These are phyloP conservation scores for Kazachstania bromeliacearum DNA, from an alignment of 805 yeast genomes.

Conservation along the genomic window DNA sequence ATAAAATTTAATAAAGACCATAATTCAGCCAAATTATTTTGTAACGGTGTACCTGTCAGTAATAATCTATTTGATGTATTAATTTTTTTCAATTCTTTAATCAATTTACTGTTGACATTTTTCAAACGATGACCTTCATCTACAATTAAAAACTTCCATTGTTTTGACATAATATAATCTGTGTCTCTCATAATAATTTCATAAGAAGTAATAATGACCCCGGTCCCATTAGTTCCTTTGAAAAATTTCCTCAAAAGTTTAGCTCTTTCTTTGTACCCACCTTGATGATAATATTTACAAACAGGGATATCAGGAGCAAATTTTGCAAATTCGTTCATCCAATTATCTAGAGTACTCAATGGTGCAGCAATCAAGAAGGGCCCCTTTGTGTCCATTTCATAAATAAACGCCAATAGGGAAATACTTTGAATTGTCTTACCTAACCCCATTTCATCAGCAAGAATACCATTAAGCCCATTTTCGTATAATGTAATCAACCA, in stretches of 20 bases:
- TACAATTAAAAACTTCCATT: constrained; percentile 80
- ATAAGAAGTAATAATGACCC: constrained; percentile 71
- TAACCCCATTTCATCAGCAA: constrained; percentile 97
- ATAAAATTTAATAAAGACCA: constrained; percentile 91
- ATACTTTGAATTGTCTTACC: constrained; percentile 92
- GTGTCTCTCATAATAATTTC: constrained; percentile 71
- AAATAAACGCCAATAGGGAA: constrained; percentile 61
- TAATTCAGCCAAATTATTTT: constrained; percentile 78
- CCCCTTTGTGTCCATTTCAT: constrained; percentile 70
- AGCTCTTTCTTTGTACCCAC: constrained; percentile 33
- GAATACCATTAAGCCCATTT: constrained; percentile 88
- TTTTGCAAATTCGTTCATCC: constrained; percentile 62
- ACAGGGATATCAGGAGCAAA: constrained; percentile 67
- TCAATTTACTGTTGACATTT: constrained; percentile 68
- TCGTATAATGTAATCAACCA: constrained; percentile 86
- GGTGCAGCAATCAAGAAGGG: constrained; percentile 78
- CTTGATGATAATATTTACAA: constrained; percentile 54
- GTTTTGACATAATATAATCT: constrained; percentile 38
- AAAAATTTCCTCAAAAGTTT: constrained; percentile 35
- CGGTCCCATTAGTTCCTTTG: constrained; percentile 26
- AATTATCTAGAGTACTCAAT: constrained; percentile 73
- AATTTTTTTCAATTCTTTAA: constrained; percentile 59
- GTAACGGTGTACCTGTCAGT: constrained; percentile 94
- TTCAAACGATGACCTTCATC: constrained; percentile 95
- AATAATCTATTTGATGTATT: constrained; percentile 62